Evolutionary conservation across 78 protist genomes (phyloP).

Genomic region (Dictyostelium purpureum): DNA sequence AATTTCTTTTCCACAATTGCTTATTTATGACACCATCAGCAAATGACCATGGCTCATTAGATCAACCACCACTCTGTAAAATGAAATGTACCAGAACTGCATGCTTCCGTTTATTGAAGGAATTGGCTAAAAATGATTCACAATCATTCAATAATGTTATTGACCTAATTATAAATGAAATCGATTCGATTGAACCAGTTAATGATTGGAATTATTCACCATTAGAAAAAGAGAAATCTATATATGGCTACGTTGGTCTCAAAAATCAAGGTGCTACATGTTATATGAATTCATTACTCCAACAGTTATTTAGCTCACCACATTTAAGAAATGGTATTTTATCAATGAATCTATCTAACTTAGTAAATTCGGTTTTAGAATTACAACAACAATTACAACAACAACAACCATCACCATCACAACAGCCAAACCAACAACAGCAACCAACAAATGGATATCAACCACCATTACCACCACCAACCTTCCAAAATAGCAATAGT

Average conservation of each 20-base stretch:
- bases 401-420: neutral
- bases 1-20: conserved; percentile 28
- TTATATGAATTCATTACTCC: conserved; percentile 90
- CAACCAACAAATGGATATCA: too few relatives aligned
- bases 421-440: neutral
- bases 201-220: conserved; percentile 76
- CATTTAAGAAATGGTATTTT: conserved; percentile 33
- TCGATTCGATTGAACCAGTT: conserved; percentile 29
- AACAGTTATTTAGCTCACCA: conserved; percentile 83
- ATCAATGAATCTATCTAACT: neutral
- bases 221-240: conserved; percentile 70
- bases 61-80: conserved; percentile 69
- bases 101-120: conserved; percentile 46
- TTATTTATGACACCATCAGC: conserved; percentile 72
- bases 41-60: conserved; percentile 20
- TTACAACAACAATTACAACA: conserved; percentile 5
- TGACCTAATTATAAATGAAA: conserved; percentile 29
- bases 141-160: conserved; percentile 5
- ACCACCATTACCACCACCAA: too few relatives aligned
- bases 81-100: conserved; percentile 29
- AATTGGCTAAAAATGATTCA: conserved; percentile 45
- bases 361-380: neutral
- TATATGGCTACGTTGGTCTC: conserved; percentile 88
- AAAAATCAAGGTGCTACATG: conserved; percentile 94
- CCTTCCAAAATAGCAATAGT: neutral